phyloP scores from a whole-genome alignment of 768 basidiomycete genomes.

The Strobilomyces echinocephalus region DNA sequence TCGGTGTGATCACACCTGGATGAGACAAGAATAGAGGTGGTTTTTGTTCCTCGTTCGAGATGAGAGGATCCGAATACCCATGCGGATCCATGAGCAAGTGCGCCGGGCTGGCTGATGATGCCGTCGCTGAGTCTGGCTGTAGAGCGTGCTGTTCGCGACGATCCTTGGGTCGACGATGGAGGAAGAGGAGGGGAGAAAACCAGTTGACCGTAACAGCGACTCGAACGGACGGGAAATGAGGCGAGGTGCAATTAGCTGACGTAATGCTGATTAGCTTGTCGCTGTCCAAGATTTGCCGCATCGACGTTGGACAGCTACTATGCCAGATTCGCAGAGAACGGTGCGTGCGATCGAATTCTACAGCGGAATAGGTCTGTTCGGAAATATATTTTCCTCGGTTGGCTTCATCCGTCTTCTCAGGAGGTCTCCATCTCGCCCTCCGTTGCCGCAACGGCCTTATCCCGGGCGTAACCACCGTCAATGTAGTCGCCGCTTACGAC shows the following conservation, averaged over 20 bases:
- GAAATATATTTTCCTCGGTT: constrained; percentile 1
- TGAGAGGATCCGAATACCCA: constrained; percentile 1
- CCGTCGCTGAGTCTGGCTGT: background rate
- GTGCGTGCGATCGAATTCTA: constrained; percentile 59
- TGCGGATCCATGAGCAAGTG: constrained; percentile 8
- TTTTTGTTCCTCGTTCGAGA: constrained; percentile 2
- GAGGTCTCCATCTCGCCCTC: constrained; percentile 70
- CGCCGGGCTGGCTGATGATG: background rate
- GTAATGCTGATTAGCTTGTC: constrained; percentile 13
- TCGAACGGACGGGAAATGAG: constrained; percentile 14
- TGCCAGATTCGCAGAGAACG: constrained; percentile 6
- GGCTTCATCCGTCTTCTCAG: constrained; percentile 32
- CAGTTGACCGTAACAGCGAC: background rate
- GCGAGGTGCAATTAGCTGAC: constrained; percentile 19
- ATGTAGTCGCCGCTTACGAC: constrained; percentile 64
- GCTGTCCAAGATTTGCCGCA: background rate
- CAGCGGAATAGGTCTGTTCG: constrained; percentile 62
- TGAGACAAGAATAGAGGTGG: constrained; percentile 2
- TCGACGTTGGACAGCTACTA: background rate
- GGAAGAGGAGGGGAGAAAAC: constrained; percentile 1
- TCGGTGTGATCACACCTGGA: constrained; percentile 10
- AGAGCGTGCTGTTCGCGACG: background rate
- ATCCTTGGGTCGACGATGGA: background rate
- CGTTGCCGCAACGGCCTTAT: constrained; percentile 45
- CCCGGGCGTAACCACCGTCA: constrained; percentile 30